Percentiles rank a stretch among this genome's conserved stretches.
Conservation (phyloP, 495 filamentous ascomycete species). For the Hyaloscypha bicolor region DNA sequence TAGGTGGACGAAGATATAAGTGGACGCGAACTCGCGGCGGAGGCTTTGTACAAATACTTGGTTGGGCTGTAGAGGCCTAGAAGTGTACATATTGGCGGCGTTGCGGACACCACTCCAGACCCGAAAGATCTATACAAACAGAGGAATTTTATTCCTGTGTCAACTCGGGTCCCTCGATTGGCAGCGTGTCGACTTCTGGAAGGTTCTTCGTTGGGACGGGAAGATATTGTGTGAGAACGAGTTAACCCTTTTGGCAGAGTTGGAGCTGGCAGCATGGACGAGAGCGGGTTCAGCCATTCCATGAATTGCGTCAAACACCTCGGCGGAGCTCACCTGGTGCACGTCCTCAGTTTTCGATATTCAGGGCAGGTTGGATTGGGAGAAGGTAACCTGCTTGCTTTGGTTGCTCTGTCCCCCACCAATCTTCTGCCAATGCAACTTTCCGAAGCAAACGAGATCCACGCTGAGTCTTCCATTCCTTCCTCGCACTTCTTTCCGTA, state of each 20-base stretch:
- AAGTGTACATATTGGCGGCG: background rate
- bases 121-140: background rate
- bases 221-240: too few relatives aligned
- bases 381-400: background rate
- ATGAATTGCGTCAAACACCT: too few relatives aligned
- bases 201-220: too few relatives aligned
- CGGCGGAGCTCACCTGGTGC: too few relatives aligned
- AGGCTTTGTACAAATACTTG: background rate
- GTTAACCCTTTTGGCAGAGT: too few relatives aligned
- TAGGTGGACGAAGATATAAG: too few relatives aligned
- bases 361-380: too few relatives aligned
- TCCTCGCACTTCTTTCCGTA: background rate
- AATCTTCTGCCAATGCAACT: background rate
- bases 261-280: too few relatives aligned
- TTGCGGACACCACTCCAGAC: background rate
- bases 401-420: background rate
- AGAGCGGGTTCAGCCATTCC: too few relatives aligned
- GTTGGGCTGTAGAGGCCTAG: background rate
- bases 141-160: background rate
- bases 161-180: background rate
- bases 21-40: background rate
- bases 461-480: background rate
- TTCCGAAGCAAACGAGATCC: constrained; percentile 1
- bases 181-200: too few relatives aligned
- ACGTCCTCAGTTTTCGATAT: too few relatives aligned